Base-by-base conservation (phyloP, 169 alveolate genomes). In the Plasmodium billcollinsi region DNA sequence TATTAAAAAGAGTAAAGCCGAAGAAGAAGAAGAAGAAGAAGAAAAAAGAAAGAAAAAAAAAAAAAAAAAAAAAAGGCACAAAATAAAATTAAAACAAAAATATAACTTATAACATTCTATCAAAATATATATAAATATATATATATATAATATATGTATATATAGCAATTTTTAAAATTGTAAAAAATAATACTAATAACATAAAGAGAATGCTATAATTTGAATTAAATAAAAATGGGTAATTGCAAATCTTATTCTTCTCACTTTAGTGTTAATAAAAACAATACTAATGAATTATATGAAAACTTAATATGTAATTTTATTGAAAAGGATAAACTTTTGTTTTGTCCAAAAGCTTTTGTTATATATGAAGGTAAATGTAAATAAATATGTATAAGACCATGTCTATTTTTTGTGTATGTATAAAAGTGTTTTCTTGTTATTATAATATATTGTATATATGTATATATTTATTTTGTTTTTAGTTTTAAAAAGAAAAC, bases 281-380 rank as follows among this genome's bases (percentile, higher is more conserved):
- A 26, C 49, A 78, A 50, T 69, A 78, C 75, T 65, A 78, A 78
- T 58, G 89, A 78, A 26, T 70, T 26, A 15, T 78, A 78, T 66
- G 89, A 78, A 78, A 78, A 78, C 66, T 65, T 78, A 78, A 78
- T 78, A 78, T 78, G 89, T 45, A 50, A 78, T 70, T 66, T 78
- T 66, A 47, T 78, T 33, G 67, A 39, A 47, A 33, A 67, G 80
- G 89, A 78, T 78, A 78, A 78, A 21, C 67, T 26, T 49, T 59
- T 59, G 49, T 67, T 78, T 39, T 50, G 75, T 29, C 78, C 49
- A 61, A 78, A 78, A 59, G 89, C 89, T 24, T 78, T 78, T 70
- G 78, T 78, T 59, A 29, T 78, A 65, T 78, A 78, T 66, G 89
- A 78, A 78, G 50, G 89, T 78, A 78, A 78, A 50, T 26, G 43